phyloP scores from a whole-genome alignment of 2,329 filamentous ascomycete genomes.

The Talaromyces funiculosus region DNA sequence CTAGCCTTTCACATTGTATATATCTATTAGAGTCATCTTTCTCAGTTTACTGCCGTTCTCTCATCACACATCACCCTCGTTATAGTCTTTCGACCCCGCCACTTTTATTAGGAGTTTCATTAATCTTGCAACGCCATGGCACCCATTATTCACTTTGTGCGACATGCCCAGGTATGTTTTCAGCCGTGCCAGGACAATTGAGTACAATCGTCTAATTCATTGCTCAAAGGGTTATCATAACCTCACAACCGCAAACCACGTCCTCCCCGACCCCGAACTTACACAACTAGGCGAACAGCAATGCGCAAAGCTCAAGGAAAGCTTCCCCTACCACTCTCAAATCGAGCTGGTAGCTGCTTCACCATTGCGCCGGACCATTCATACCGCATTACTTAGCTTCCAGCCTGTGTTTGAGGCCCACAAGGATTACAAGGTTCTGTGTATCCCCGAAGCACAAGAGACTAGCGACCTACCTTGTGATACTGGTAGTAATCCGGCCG shows the following conservation, averaged over 20 bases:
- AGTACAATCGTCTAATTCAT: background rate
- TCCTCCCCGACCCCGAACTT: constrained; percentile 69
- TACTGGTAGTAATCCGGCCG: constrained; percentile 56
- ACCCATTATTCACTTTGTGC: constrained; percentile 41
- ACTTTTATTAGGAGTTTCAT: background rate
- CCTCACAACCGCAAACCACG: constrained; percentile 62
- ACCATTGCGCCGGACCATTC: constrained; percentile 72
- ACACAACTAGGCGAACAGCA: constrained; percentile 71
- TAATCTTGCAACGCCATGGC: constrained; percentile 26
- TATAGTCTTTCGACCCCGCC: background rate
- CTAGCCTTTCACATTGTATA: background rate
- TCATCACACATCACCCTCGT: background rate
- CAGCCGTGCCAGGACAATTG: background rate
- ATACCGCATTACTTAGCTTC: constrained; percentile 70
- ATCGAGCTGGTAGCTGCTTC: constrained; percentile 71
- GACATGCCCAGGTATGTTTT: constrained; percentile 41
- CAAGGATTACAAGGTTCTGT: constrained; percentile 51
- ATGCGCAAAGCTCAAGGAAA: constrained; percentile 57
- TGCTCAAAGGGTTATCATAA: constrained; percentile 69
- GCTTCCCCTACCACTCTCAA: constrained; percentile 60
- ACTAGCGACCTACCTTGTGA: constrained; percentile 70
- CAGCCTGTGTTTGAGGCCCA: constrained; percentile 47
- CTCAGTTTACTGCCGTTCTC: background rate
- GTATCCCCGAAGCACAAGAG: constrained; percentile 73
- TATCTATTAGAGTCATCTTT: background rate